Conservation (phyloP, 139 green algal genomes). For the Spirogloea muscicola region DNA sequence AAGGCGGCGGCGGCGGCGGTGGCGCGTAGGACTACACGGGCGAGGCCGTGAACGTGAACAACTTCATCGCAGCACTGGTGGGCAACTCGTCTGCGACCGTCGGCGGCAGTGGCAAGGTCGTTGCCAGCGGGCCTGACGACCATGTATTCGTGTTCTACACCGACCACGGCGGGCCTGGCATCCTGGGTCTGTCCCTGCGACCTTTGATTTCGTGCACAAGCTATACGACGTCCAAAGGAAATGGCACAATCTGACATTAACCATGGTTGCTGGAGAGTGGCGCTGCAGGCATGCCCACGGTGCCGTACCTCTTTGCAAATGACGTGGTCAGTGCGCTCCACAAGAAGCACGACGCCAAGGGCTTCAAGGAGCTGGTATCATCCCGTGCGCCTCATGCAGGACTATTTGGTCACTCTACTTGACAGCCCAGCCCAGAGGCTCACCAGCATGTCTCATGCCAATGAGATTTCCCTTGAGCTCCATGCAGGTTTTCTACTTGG, state of each 20-base stretch:
- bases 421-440: slow-evolving; percentile 62
- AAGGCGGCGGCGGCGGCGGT: too few relatives aligned
- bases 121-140: slow-evolving; percentile 67
- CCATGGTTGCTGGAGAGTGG: neutral
- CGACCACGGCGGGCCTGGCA: slow-evolving; percentile 73
- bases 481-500: slow-evolving; percentile 70
- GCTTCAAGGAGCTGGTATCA: slow-evolving; percentile 82
- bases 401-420: too few relatives aligned
- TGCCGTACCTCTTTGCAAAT: slow-evolving; percentile 83
- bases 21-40: slow-evolving; percentile 86
- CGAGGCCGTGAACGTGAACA: slow-evolving; percentile 69
- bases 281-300: slow-evolving; percentile 68
- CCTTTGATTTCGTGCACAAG: neutral
- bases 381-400: too few relatives aligned
- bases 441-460: too few relatives aligned
- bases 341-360: slow-evolving; percentile 37
- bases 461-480: neutral
- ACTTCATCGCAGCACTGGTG: slow-evolving; percentile 77
- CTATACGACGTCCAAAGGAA: too few relatives aligned
- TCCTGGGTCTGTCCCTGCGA: slow-evolving; percentile 59
- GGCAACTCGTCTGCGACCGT: slow-evolving; percentile 59
- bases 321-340: slow-evolving; percentile 69
- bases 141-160: slow-evolving; percentile 73
- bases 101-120: slow-evolving; percentile 51
- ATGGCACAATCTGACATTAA: too few relatives aligned